Evolutionary conservation across 345 rosid genomes (phyloP).

Genomic region (Populus simonii): DNA sequence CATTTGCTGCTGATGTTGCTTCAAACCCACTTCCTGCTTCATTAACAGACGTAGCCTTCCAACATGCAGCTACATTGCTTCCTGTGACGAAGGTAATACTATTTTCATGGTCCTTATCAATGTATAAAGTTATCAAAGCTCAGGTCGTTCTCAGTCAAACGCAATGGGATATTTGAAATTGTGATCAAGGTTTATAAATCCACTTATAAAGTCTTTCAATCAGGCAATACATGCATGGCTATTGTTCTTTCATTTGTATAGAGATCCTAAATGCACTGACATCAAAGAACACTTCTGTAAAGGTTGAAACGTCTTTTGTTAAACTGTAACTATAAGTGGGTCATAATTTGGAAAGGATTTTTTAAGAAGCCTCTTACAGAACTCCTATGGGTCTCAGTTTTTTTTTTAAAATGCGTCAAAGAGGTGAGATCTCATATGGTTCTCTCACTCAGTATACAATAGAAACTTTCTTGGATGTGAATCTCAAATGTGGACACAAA

Average conservation of each 20-base stretch:
- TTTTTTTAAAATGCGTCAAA: background rate
- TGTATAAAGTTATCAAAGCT: background rate
- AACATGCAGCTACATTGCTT: conserved; percentile 96
- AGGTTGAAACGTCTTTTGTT: background rate
- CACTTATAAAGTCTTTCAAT: background rate
- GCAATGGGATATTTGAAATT: background rate
- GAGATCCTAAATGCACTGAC: background rate
- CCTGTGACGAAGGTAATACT: conserved; percentile 84
- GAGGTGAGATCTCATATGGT: background rate
- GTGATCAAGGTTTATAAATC: background rate
- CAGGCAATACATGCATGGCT: background rate
- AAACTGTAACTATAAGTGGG: background rate
- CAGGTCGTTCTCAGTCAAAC: background rate
- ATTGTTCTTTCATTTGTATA: background rate
- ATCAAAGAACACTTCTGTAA: background rate
- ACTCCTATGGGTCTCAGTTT: background rate
- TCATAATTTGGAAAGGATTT: background rate
- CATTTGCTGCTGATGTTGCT: conserved; percentile 82
- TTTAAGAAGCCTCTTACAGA: background rate
- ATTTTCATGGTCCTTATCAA: background rate
- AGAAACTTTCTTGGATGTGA: too few relatives aligned
- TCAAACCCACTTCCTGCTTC: conserved; percentile 90
- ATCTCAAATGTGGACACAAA: background rate
- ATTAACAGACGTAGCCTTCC: conserved; percentile 92
- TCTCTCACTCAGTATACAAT: too few relatives aligned